Conservation (phyloP, 129 eudicot genomes). For the Artemisia annua region DNA sequence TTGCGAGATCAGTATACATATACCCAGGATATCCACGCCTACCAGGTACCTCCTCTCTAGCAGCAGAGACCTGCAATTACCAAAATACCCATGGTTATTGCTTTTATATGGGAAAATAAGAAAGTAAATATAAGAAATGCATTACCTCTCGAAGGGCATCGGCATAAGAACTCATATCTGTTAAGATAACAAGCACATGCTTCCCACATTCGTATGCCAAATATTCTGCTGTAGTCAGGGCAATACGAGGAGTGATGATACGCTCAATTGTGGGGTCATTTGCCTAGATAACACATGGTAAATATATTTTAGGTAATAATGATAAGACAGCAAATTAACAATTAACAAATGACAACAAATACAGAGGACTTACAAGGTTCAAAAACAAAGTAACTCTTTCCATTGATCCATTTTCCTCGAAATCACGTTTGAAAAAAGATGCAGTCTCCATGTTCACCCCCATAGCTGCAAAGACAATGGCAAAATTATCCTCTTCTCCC, state of each 20-base stretch:
- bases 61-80: conserved; percentile 82
- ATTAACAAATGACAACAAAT: not conserved
- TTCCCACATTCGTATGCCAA: conserved; percentile 99
- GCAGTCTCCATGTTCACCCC: conserved; percentile 99
- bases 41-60: conserved; percentile 99
- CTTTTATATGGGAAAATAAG: not conserved
- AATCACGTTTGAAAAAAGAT: conserved; percentile 96
- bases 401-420: conserved; percentile 99
- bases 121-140: not conserved
- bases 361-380: conserved; percentile 59
- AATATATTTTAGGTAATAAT: not conserved
- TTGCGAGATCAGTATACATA: conserved; percentile 97
- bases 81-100: not conserved
- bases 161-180: conserved; percentile 99
- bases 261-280: conserved; percentile 99
- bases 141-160: conserved; percentile 99
- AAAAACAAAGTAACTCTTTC: conserved; percentile 97
- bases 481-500: conserved; percentile 96
- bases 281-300: conserved; percentile 57
- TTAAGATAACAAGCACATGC: conserved; percentile 95
- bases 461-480: conserved; percentile 99
- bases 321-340: not conserved
- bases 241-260: conserved; percentile 96
- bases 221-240: conserved; percentile 97
- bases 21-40: conserved; percentile 99